phyloP scores from a whole-genome alignment of 306 rosid genomes.

The Ammopiptanthus mongolicus region DNA sequence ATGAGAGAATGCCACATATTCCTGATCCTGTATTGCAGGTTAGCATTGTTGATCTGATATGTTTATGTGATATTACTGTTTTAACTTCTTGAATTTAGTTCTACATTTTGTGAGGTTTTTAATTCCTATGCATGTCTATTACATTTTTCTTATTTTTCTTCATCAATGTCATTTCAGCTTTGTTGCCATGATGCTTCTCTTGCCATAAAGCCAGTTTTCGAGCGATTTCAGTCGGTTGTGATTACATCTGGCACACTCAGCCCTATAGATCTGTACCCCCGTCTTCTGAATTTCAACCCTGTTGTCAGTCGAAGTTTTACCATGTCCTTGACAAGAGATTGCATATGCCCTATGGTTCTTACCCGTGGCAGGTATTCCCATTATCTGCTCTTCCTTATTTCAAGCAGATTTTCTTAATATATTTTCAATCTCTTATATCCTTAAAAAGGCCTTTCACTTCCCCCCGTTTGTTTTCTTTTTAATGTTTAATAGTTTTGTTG shows the following conservation, averaged over 20 bases:
- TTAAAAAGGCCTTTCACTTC: background rate
- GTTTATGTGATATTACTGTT: background rate
- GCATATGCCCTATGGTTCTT: conserved; percentile 99
- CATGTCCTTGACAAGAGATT: conserved; percentile 95
- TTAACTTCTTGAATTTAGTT: conserved; percentile 5
- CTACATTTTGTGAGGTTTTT: background rate
- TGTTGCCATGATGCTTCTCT: conserved; percentile 98
- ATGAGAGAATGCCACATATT: conserved; percentile 98
- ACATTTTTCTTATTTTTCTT: conserved; percentile 9
- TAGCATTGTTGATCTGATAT: conserved; percentile 14
- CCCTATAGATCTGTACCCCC: conserved; percentile 93
- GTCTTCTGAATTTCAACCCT: conserved; percentile 88
- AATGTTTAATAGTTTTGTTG: conserved; percentile 17
- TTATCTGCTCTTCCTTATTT: background rate
- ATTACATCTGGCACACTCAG: conserved; percentile 95
- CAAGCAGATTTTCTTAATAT: background rate
- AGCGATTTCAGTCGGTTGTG: conserved; percentile 89
- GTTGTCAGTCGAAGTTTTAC: conserved; percentile 96
- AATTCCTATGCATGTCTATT: background rate
- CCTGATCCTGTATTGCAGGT: conserved; percentile 99
- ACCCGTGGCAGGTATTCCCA: conserved; percentile 87
- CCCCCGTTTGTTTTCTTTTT: background rate
- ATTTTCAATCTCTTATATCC: conserved; percentile 4
- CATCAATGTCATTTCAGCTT: conserved; percentile 53
- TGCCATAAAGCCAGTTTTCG: conserved; percentile 94